Evolutionary conservation across 495 filamentous ascomycete genomes (phyloP).

Genomic region (Massariosphaeria phaeospora): DNA sequence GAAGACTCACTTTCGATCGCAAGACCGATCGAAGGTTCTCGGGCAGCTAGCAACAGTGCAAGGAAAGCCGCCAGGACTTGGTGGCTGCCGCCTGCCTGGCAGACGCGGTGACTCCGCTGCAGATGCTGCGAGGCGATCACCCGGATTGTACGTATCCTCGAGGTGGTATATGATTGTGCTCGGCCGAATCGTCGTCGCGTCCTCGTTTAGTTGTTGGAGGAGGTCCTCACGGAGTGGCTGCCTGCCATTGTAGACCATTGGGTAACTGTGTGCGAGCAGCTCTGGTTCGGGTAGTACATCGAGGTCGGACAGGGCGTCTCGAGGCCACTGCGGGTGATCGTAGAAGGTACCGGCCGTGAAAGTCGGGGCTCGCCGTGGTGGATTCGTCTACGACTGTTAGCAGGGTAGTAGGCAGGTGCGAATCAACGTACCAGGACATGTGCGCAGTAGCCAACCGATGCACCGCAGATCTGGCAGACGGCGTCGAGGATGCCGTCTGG

Average conservation of each 20-base stretch:
- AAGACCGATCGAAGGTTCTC: constrained; percentile 19
- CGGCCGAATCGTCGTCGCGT: constrained; percentile 19
- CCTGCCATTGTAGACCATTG: neutral
- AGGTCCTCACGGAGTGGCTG: constrained; percentile 7
- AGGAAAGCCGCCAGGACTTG: constrained; percentile 17
- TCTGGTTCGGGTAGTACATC: neutral
- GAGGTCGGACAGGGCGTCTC: constrained; percentile 1
- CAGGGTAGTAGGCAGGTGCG: neutral
- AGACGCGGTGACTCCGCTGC: neutral
- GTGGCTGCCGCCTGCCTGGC: constrained; percentile 14
- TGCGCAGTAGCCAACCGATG: constrained; percentile 11
- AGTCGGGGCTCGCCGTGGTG: constrained; percentile 1
- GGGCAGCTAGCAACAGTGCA: constrained; percentile 9
- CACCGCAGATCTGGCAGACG: constrained; percentile 20
- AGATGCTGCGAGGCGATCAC: constrained; percentile 8
- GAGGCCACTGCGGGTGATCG: constrained; percentile 26
- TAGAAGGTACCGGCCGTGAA: constrained; percentile 15
- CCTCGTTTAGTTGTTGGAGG: constrained; percentile 7
- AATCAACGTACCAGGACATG: constrained; percentile 13
- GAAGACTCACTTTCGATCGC: constrained; percentile 29
- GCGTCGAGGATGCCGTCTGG: constrained; percentile 23
- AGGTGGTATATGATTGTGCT: constrained; percentile 15
- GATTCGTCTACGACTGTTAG: constrained; percentile 3
- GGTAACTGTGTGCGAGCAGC: neutral
- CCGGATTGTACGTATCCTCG: constrained; percentile 16